A percentile compares a stretch with the other conserved stretches of the same genome.
Evolutionary conservation across 108 stramenopile genomes (phyloP).

Genomic region (Pseudonitzschia multiseries): DNA sequence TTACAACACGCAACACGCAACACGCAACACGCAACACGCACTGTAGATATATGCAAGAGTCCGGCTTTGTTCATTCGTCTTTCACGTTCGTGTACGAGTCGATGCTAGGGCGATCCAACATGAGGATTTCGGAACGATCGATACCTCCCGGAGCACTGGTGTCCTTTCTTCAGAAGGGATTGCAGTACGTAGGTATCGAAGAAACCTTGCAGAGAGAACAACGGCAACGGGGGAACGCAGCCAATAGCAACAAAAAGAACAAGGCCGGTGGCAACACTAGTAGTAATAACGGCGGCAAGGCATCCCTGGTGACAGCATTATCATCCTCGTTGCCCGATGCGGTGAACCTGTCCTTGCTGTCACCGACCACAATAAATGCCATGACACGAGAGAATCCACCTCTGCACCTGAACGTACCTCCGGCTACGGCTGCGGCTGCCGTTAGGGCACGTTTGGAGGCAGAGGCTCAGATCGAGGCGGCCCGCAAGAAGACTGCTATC

Average conservation of each 20-base stretch:
- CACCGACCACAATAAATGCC: constrained; percentile 62
- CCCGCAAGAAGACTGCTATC: constrained; percentile 34
- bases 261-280: constrained; percentile 10
- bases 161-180: constrained; percentile 85
- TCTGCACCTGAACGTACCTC: constrained; percentile 79
- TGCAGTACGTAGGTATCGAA: constrained; percentile 90
- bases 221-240: constrained; percentile 22
- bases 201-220: constrained; percentile 63
- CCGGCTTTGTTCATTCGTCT: constrained; percentile 92
- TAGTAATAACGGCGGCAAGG: neutral
- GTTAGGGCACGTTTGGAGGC: constrained; percentile 67
- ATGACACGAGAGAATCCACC: constrained; percentile 75
- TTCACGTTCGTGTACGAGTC: constrained; percentile 96
- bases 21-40: neutral
- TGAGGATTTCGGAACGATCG: constrained; percentile 64
- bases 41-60: constrained; percentile 53
- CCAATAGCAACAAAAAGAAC: constrained; percentile 14
- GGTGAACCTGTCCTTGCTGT: constrained; percentile 64
- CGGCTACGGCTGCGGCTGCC: constrained; percentile 77
- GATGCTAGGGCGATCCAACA: constrained; percentile 72
- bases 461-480: constrained; percentile 53
- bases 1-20: neutral
- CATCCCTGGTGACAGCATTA: constrained; percentile 3
- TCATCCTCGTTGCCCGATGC: constrained; percentile 18
- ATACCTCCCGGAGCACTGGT: constrained; percentile 88